Conservation (phyloP, 306 rosid genomes). For the Dalbergia cultrata region DNA sequence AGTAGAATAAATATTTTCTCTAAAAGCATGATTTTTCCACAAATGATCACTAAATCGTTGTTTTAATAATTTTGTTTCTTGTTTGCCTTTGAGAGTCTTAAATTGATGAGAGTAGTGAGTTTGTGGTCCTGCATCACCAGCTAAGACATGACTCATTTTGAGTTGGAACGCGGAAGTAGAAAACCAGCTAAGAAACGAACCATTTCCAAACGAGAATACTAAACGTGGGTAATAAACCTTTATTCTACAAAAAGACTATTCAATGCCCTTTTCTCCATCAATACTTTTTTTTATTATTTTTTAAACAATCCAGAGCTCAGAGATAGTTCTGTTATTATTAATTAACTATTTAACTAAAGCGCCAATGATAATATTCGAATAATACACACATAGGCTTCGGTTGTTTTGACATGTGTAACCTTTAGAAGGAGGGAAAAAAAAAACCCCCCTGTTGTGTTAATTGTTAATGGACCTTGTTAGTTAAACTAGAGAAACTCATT, state of each 20-base stretch:
- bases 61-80: neutral
- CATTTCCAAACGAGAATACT: neutral
- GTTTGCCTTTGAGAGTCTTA: neutral
- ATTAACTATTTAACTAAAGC: neutral
- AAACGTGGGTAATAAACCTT: neutral
- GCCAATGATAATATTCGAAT: neutral
- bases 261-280: neutral
- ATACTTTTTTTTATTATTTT: too few species aligned
- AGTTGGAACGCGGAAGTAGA: constrained; percentile 18
- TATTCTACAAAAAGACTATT: neutral
- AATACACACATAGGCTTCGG: neutral
- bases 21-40: too few species aligned
- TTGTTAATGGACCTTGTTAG: neutral
- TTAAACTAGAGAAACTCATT: too few species aligned
- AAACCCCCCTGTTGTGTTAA: too few species aligned
- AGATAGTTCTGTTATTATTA: neutral
- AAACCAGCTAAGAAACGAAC: constrained; percentile 6
- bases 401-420: too few species aligned
- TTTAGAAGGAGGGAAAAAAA: too few species aligned
- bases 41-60: neutral
- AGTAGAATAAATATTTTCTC: too few species aligned
- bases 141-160: constrained; percentile 12
- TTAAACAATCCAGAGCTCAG: neutral
- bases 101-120: neutral
- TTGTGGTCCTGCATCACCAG: constrained; percentile 15